These are phyloP conservation scores for Krasilnikovozyma curviuscula DNA, from an alignment of 768 basidiomycete genomes.

Conservation along the genomic window DNA sequence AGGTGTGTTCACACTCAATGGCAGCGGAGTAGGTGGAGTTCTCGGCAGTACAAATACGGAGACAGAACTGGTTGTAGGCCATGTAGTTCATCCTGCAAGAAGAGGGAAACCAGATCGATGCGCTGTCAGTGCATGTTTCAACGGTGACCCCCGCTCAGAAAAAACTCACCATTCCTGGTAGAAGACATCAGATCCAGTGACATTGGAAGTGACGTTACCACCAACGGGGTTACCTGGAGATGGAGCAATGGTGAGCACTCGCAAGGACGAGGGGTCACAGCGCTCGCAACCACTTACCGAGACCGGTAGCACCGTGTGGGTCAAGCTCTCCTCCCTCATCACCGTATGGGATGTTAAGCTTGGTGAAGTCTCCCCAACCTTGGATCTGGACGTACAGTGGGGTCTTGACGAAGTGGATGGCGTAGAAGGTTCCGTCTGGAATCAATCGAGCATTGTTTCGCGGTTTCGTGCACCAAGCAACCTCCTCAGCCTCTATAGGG, in stretches of 20 bases:
- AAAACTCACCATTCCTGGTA: slow-evolving; percentile 36
- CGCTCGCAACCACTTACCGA: no score
- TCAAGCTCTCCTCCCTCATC: slow-evolving; percentile 32
- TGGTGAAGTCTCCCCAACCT: slow-evolving; percentile 35
- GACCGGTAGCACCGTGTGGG: slow-evolving; percentile 27
- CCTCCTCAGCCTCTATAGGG: no score
- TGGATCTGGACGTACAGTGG: slow-evolving; percentile 30
- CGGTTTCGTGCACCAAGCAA: slow-evolving; percentile 21
- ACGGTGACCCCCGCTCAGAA: no score
- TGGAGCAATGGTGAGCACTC: slow-evolving; percentile 16
- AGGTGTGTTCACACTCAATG: slow-evolving; percentile 20
- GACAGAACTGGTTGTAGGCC: slow-evolving; percentile 30
- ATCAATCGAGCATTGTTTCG: slow-evolving; percentile 31
- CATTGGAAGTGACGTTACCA: slow-evolving; percentile 28
- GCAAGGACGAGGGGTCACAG: neutral
- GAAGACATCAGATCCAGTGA: slow-evolving; percentile 23
- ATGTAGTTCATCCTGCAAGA: slow-evolving; percentile 7
- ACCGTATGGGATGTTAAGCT: slow-evolving; percentile 25
- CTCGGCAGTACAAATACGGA: slow-evolving; percentile 32
- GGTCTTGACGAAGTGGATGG: slow-evolving; percentile 30
- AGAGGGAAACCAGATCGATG: slow-evolving; percentile 13
- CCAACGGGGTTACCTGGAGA: slow-evolving; percentile 25
- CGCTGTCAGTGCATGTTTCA: slow-evolving; percentile 26
- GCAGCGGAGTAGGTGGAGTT: slow-evolving; percentile 28
- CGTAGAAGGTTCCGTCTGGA: slow-evolving; percentile 23